Evolutionary conservation across 2,329 filamentous ascomycete species (phyloP).

Genomic region (Diaporthe sp.): DNA sequence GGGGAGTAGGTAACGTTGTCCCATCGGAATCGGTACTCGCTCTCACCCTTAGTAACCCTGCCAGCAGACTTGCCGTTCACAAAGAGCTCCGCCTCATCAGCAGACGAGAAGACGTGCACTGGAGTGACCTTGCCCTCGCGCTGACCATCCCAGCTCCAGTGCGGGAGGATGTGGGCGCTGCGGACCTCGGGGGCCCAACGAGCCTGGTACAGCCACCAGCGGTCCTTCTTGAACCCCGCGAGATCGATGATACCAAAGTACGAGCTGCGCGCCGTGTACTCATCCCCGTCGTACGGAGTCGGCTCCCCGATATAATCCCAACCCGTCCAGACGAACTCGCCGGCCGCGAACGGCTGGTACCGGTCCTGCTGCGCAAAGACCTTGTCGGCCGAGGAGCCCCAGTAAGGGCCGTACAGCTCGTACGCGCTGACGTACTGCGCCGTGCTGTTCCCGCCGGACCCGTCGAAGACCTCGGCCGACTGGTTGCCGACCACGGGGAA

Average conservation of each 20-base stretch:
- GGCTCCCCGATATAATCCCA: slow-evolving; percentile 66
- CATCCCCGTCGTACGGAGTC: slow-evolving; percentile 58
- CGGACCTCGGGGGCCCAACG: slow-evolving; percentile 65
- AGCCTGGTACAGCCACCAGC: slow-evolving; percentile 68
- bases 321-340: slow-evolving; percentile 67
- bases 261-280: slow-evolving; percentile 57
- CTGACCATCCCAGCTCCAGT: slow-evolving; percentile 67
- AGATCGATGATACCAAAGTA: slow-evolving; percentile 71
- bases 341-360: slow-evolving; percentile 62
- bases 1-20: slow-evolving; percentile 63
- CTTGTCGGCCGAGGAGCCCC: slow-evolving; percentile 66
- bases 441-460: slow-evolving; percentile 55
- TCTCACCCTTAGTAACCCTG: slow-evolving; percentile 51
- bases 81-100: slow-evolving; percentile 68
- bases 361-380: slow-evolving; percentile 65
- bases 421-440: slow-evolving; percentile 61
- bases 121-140: slow-evolving; percentile 63
- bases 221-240: slow-evolving; percentile 70
- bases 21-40: slow-evolving; percentile 66
- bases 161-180: slow-evolving; percentile 67
- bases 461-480: slow-evolving; percentile 54
- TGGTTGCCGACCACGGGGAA: slow-evolving; percentile 62
- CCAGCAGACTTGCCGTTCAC: slow-evolving; percentile 64
- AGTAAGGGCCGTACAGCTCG: slow-evolving; percentile 63
- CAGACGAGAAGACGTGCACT: slow-evolving; percentile 67